phyloP scores from a whole-genome alignment of 2,329 filamentous ascomycete genomes.

The Sarocladium oryzae region DNA sequence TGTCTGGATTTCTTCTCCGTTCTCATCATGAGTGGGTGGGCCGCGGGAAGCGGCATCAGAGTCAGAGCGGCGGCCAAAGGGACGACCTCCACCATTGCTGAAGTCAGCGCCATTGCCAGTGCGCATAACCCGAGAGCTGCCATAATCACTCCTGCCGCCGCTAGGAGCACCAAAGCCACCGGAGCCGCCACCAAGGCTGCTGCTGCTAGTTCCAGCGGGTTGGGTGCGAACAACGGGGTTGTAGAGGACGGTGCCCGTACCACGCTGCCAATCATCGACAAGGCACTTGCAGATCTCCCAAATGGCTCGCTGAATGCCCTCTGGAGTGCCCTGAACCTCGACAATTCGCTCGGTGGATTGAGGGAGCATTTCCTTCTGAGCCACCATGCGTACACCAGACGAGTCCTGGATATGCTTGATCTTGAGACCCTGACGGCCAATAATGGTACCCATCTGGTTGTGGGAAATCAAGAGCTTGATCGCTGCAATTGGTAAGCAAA shows the following conservation, averaged over 20 bases:
- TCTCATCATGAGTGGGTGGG: constrained; percentile 85
- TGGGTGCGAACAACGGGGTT: constrained; percentile 91
- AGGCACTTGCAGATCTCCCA: constrained; percentile 99
- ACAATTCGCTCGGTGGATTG: constrained; percentile 98
- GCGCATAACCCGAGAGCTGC: constrained; percentile 72
- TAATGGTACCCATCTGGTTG: constrained; percentile 99
- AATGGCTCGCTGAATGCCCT: constrained; percentile 89
- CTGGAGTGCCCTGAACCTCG: constrained; percentile 89
- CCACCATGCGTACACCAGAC: constrained; percentile 96
- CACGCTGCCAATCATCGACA: constrained; percentile 95
- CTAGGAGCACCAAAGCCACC: constrained; percentile 18
- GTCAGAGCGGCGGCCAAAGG: constrained; percentile 73
- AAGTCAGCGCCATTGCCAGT: constrained; percentile 98
- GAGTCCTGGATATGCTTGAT: constrained; percentile 99
- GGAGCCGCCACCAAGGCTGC: constrained; percentile 25
- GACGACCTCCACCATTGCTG: constrained; percentile 65
- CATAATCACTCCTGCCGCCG: constrained; percentile 44
- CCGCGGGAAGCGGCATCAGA: constrained; percentile 74
- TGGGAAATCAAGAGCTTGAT: constrained; percentile 98
- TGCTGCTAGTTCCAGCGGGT: constrained; percentile 43
- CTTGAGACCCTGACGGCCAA: constrained; percentile 91
- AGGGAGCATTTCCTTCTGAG: constrained; percentile 98
- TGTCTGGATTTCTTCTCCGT: constrained; percentile 95
- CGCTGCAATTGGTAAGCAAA: constrained; percentile 45
- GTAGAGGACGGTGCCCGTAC: constrained; percentile 94